phyloP scores from a whole-genome alignment of 2,329 filamentous ascomycete species.

The Aspergillus pseudotamarii region DNA sequence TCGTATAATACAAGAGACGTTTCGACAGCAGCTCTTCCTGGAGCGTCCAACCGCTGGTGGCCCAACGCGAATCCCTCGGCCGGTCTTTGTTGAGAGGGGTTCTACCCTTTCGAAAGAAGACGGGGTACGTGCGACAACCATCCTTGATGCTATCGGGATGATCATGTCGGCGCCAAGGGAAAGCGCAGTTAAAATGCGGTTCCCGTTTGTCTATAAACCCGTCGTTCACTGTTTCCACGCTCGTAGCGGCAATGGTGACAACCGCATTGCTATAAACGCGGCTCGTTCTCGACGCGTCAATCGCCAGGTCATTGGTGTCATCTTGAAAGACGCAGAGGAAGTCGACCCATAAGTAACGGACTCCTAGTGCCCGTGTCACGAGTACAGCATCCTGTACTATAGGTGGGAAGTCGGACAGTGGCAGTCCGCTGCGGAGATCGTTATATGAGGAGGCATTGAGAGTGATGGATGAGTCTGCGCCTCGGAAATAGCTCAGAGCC shows the following conservation, averaged over 20 bases:
- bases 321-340: neutral
- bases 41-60: neutral
- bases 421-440: neutral
- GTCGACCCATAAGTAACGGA: neutral
- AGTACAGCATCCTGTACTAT: neutral
- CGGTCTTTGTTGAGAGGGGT: neutral
- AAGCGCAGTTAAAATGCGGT: neutral
- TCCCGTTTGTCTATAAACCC: neutral
- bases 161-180: neutral
- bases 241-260: neutral
- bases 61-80: neutral
- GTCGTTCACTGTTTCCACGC: neutral
- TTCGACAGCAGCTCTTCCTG: neutral
- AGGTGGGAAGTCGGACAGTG: neutral
- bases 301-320: neutral
- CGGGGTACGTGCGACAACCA: neutral
- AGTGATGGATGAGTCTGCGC: neutral
- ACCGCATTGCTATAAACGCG: neutral
- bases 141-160: neutral
- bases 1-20: neutral
- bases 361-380: neutral
- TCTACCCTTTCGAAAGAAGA: neutral
- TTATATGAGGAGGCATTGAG: neutral
- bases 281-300: neutral
- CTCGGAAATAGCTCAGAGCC: neutral